These are phyloP conservation scores for Tricladium varicosporioides DNA, from an alignment of 2,329 filamentous ascomycete species.

Conservation along the genomic window DNA sequence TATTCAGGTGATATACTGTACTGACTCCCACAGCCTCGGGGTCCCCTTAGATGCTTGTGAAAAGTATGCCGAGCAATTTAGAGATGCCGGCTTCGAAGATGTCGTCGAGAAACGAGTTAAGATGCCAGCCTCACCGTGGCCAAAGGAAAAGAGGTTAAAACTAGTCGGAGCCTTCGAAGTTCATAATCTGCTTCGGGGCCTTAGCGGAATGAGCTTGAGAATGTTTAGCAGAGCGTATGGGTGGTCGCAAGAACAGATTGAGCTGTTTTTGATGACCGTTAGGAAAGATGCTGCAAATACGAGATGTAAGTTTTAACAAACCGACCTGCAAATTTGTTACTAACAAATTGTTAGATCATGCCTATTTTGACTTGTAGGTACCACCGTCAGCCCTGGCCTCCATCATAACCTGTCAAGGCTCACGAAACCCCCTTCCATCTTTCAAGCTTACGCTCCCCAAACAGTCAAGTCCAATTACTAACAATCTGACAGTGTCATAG, in stretches of 20 bases:
- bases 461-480: not conserved
- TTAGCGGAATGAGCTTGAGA: constrained; percentile 19
- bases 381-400: not conserved
- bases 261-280: constrained; percentile 16
- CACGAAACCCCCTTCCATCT: not conserved
- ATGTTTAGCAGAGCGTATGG: constrained; percentile 18
- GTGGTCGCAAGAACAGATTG: constrained; percentile 18
- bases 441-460: not conserved
- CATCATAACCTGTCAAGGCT: not conserved
- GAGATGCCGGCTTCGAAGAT: constrained; percentile 28
- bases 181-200: constrained; percentile 18
- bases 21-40: constrained; percentile 1
- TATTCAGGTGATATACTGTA: not conserved
- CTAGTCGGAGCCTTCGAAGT: constrained; percentile 22
- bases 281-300: constrained; percentile 18
- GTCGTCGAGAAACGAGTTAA: constrained; percentile 18
- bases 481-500: not conserved
- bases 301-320: constrained; percentile 1
- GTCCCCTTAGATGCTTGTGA: constrained; percentile 4
- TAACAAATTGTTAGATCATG: constrained; percentile 1
- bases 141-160: constrained; percentile 19
- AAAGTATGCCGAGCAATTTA: constrained; percentile 6
- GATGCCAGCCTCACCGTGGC: constrained; percentile 16
- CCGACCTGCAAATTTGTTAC: not conserved
- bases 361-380: constrained; percentile 10